A percentile compares a stretch with the other conserved stretches of the same genome.
phyloP scores from a whole-genome alignment of 2,329 filamentous ascomycete genomes.

The Neofusicoccum laricinum region DNA sequence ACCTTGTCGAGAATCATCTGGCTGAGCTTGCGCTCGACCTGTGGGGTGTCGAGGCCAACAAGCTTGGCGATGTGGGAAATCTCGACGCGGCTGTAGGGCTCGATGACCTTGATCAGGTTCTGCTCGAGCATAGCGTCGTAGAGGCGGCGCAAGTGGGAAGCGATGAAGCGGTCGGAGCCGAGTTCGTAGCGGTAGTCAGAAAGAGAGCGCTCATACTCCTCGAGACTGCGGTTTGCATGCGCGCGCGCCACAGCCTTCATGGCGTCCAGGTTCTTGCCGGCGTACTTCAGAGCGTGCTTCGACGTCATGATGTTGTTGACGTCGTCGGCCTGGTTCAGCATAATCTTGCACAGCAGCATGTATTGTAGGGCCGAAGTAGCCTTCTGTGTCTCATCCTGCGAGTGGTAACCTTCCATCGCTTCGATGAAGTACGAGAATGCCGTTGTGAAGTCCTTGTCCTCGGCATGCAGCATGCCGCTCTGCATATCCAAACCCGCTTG shows the following conservation, averaged over 20 bases:
- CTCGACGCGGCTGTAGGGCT: constrained; percentile 96
- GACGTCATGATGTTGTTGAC: constrained; percentile 92
- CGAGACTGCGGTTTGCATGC: constrained; percentile 90
- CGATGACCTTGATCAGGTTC: constrained; percentile 99
- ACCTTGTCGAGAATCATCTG: constrained; percentile 99
- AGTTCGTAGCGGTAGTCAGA: constrained; percentile 90
- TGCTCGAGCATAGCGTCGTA: constrained; percentile 99
- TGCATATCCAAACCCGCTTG: constrained; percentile 99
- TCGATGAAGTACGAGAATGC: constrained; percentile 99
- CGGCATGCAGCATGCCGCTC: constrained; percentile 96
- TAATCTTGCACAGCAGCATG: constrained; percentile 99
- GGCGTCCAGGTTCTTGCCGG: constrained; percentile 90
- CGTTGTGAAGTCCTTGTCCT: constrained; percentile 98
- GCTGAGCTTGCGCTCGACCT: constrained; percentile 96
- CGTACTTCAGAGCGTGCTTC: constrained; percentile 96
- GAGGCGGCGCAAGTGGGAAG: constrained; percentile 88
- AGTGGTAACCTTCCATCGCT: constrained; percentile 93
- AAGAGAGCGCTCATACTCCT: constrained; percentile 94
- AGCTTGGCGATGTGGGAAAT: constrained; percentile 96
- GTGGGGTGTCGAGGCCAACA: constrained; percentile 91
- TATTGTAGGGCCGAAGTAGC: constrained; percentile 98
- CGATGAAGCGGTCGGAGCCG: constrained; percentile 91
- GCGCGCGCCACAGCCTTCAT: constrained; percentile 99
- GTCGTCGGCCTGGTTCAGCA: constrained; percentile 96
- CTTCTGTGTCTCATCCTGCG: constrained; percentile 80